phyloP scores from a whole-genome alignment of 2,329 filamentous ascomycete species.

The Monosporascus sp. region DNA sequence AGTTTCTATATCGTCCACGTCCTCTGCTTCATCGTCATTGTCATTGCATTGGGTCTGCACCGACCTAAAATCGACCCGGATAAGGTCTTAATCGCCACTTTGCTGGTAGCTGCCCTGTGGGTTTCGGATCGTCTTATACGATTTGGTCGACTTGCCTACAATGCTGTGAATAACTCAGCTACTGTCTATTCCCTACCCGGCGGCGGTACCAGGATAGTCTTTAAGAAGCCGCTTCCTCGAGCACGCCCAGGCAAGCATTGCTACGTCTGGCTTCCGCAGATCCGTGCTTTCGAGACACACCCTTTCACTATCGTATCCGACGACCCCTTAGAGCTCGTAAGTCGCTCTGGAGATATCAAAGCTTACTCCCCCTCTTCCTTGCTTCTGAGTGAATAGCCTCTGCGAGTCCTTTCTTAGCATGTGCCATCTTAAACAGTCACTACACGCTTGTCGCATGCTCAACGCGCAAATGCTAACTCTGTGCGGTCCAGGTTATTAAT shows the following conservation, averaged over 20 bases:
- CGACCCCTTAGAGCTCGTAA: conserved; percentile 47
- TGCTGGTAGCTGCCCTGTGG: conserved; percentile 38
- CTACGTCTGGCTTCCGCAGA: conserved; percentile 57
- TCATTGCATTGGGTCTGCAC: conserved; percentile 38
- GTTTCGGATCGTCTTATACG: conserved; percentile 38
- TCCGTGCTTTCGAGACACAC: conserved; percentile 54
- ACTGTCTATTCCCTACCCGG: conserved; percentile 38
- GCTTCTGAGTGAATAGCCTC: no score
- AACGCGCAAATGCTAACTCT: not conserved
- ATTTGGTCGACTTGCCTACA: conserved; percentile 27
- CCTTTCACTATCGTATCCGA: conserved; percentile 56
- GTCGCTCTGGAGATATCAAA: not conserved
- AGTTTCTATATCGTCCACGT: conserved; percentile 42
- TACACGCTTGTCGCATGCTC: not conserved
- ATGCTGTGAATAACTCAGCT: conserved; percentile 34
- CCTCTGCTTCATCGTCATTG: conserved; percentile 33
- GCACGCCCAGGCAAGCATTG: conserved; percentile 54
- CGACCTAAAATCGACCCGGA: conserved; percentile 33
- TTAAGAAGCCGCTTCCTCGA: conserved; percentile 40
- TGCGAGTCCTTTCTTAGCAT: not conserved
- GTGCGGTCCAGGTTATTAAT: conserved; percentile 35
- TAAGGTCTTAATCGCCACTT: conserved; percentile 31
- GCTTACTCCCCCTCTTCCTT: no score
- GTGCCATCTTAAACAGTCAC: not conserved
- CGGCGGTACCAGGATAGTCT: conserved; percentile 38